Evolutionary conservation across 106 monocot genomes (phyloP).

Genomic region (Apostasia shenzhenica): DNA sequence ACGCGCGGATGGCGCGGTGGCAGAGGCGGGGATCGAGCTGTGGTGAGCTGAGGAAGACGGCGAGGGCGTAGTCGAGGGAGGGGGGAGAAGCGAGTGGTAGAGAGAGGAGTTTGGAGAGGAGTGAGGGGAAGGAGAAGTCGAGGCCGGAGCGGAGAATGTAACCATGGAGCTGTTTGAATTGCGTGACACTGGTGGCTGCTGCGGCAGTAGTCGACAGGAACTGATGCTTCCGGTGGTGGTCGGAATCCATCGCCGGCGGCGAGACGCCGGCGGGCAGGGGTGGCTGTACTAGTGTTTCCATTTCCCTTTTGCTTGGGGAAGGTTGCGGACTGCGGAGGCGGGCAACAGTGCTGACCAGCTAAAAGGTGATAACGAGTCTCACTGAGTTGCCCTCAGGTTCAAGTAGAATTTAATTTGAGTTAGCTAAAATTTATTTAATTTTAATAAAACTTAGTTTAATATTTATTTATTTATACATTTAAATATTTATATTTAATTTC

Average conservation of each 20-base stretch:
- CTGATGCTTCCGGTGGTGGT: neutral
- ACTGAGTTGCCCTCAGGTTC: too few relatives aligned
- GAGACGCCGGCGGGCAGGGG: neutral
- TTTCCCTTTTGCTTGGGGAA: neutral
- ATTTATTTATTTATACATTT: too few relatives aligned
- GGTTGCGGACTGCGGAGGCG: too few relatives aligned
- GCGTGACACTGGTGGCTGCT: slow-evolving; percentile 24
- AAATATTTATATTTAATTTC: too few relatives aligned
- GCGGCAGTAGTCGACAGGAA: neutral
- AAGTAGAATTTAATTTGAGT: too few relatives aligned
- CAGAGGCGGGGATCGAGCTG: slow-evolving; percentile 23
- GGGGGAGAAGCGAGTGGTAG: slow-evolving; percentile 27
- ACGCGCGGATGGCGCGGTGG: slow-evolving; percentile 34
- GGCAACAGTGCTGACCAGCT: too few relatives aligned
- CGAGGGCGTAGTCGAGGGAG: slow-evolving; percentile 47
- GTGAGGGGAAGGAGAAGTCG: slow-evolving; percentile 15
- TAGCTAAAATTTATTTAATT: too few relatives aligned
- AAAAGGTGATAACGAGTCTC: too few relatives aligned
- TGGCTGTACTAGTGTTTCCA: neutral
- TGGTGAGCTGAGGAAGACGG: slow-evolving; percentile 35
- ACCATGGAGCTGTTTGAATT: slow-evolving; percentile 55
- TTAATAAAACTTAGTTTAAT: too few relatives aligned
- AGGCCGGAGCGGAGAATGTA: slow-evolving; percentile 30
- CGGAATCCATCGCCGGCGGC: neutral
- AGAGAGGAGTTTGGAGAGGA: slow-evolving; percentile 60